Conservation (phyloP, 2,329 filamentous ascomycete genomes). For the Ophiocordyceps robertsii region DNA sequence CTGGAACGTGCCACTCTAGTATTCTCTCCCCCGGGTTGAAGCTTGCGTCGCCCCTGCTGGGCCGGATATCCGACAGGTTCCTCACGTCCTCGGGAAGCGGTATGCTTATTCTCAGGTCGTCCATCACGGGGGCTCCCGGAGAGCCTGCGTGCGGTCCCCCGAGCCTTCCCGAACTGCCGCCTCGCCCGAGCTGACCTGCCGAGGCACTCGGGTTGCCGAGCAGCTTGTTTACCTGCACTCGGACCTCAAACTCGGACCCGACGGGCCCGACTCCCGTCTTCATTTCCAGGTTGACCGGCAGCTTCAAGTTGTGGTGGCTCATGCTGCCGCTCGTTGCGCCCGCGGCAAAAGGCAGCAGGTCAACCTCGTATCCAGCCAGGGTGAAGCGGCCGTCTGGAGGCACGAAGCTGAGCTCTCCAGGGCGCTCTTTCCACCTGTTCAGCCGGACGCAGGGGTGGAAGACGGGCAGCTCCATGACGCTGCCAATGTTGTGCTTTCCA, state of each 20-base stretch:
- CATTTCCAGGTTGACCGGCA: conserved; percentile 73
- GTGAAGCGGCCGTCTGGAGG: conserved; percentile 92
- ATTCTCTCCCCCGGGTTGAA: conserved; percentile 61
- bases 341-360: conserved; percentile 61
- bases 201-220: conserved; percentile 30
- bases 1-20: conserved; percentile 72
- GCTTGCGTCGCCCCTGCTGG: conserved; percentile 69
- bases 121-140: conserved; percentile 48
- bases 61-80: conserved; percentile 70
- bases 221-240: conserved; percentile 56
- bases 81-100: conserved; percentile 69
- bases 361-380: conserved; percentile 85
- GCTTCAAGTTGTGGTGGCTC: conserved; percentile 52
- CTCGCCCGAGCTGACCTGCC: conserved; percentile 25
- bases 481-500: conserved; percentile 61
- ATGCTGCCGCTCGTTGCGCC: conserved; percentile 39
- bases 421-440: conserved; percentile 76
- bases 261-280: conserved; percentile 62
- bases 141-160: conserved; percentile 35
- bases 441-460: conserved; percentile 94
- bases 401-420: conserved; percentile 88
- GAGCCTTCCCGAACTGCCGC: conserved; percentile 25
- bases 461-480: conserved; percentile 73
- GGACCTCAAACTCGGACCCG: conserved; percentile 81
- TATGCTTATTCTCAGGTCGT: conserved; percentile 66